Evolutionary conservation across 2,329 filamentous ascomycete species (phyloP).

Genomic region (Didymella sp.): DNA sequence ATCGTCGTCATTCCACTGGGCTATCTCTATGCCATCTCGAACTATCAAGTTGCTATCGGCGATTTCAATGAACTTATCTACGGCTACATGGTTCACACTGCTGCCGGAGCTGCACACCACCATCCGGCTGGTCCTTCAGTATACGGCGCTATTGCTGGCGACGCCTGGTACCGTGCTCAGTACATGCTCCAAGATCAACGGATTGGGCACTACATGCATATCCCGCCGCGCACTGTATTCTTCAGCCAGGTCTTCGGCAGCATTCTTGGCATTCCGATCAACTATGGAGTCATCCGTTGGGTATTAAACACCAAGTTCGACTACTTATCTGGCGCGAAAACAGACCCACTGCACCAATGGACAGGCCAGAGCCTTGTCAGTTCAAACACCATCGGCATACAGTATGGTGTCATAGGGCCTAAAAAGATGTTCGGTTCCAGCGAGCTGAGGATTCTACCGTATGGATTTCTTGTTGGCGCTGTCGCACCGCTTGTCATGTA

Average conservation of each 20-base stretch:
- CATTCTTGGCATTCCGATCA: constrained; percentile 65
- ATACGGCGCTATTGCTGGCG: constrained; percentile 66
- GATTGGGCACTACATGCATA: constrained; percentile 70
- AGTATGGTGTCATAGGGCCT: constrained; percentile 66
- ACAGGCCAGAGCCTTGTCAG: constrained; percentile 62
- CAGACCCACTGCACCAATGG: constrained; percentile 67
- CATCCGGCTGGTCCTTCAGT: constrained; percentile 65
- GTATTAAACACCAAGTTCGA: constrained; percentile 64
- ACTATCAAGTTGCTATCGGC: constrained; percentile 62
- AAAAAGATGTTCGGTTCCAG: constrained; percentile 58
- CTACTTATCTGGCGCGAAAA: constrained; percentile 59
- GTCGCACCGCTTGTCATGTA: constrained; percentile 58
- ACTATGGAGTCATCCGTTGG: constrained; percentile 68
- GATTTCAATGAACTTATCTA: constrained; percentile 67
- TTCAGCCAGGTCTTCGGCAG: constrained; percentile 68
- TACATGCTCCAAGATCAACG: constrained; percentile 67
- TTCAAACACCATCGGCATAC: constrained; percentile 63
- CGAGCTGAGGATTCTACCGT: constrained; percentile 59
- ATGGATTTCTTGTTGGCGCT: constrained; percentile 62
- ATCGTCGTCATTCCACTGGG: constrained; percentile 64
- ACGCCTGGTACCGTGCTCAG: constrained; percentile 59
- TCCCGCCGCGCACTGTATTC: constrained; percentile 65
- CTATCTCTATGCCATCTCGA: constrained; percentile 67
- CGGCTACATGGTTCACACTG: constrained; percentile 64
- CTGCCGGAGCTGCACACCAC: constrained; percentile 54